phyloP scores from a whole-genome alignment of 768 basidiomycete genomes.

The Astraeus odoratus region DNA sequence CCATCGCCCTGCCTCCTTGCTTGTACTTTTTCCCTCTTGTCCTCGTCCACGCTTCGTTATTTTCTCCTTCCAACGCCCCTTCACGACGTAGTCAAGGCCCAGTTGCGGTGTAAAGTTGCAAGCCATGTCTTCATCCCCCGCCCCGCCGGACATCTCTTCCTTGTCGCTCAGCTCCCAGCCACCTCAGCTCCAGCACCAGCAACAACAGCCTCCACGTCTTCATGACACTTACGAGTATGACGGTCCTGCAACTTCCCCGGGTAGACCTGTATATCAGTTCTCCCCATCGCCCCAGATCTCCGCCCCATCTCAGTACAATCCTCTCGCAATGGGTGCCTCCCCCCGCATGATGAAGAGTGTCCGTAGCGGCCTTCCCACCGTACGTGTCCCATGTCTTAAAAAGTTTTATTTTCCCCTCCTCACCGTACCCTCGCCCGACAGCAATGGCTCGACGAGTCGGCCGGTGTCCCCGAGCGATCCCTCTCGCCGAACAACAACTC shows the following conservation, averaged over 20 bases:
- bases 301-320: conserved; percentile 41
- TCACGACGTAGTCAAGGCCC: conserved; percentile 26
- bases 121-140: conserved; percentile 72
- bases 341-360: conserved; percentile 64
- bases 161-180: conserved; percentile 60
- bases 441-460: conserved; percentile 81
- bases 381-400: conserved; percentile 34
- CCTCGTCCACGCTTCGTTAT: conserved; percentile 26
- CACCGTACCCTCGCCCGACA: conserved; percentile 31
- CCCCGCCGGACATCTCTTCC: conserved; percentile 74
- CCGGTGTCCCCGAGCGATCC: conserved; percentile 55
- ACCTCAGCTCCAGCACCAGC: conserved; percentile 39
- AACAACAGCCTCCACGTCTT: conserved; percentile 49
- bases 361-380: conserved; percentile 68
- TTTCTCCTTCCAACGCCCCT: too few relatives aligned
- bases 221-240: conserved; percentile 86
- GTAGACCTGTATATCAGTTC: conserved; percentile 64
- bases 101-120: conserved; percentile 10
- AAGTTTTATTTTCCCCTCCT: conserved; percentile 15
- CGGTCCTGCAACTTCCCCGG: conserved; percentile 40
- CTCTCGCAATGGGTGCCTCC: conserved; percentile 55
- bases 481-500: conserved; percentile 84
- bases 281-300: conserved; percentile 54
- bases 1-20: conserved; percentile 22
- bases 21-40: conserved; percentile 23